phyloP scores from a whole-genome alignment of 768 basidiomycete species.

The Mycena olivaceomarginata region DNA sequence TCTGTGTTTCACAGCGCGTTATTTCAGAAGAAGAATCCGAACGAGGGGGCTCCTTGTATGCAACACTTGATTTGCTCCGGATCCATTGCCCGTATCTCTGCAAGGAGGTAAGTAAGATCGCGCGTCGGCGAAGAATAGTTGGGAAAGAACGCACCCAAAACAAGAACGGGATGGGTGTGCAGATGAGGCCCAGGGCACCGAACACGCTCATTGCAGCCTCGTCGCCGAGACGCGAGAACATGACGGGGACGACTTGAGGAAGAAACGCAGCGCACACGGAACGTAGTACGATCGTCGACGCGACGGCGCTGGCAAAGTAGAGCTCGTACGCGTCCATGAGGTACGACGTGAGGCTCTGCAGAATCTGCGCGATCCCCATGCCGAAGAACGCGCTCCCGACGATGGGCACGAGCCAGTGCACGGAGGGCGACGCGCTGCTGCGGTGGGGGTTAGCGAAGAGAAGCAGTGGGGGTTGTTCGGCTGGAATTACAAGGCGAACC shows the following conservation, averaged over 20 bases:
- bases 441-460: constrained; percentile 17
- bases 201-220: constrained; percentile 75
- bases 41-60: constrained; percentile 59
- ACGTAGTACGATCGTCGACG: constrained; percentile 81
- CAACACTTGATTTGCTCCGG: constrained; percentile 65
- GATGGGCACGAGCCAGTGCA: constrained; percentile 83
- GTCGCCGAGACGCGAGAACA: constrained; percentile 73
- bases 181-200: constrained; percentile 68
- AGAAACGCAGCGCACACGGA: constrained; percentile 79
- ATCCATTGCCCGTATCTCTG: constrained; percentile 73
- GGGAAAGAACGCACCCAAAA: constrained; percentile 67
- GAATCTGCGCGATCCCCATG: constrained; percentile 74
- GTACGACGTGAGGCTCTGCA: constrained; percentile 81
- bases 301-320: constrained; percentile 81
- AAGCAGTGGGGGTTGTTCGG: constrained; percentile 9
- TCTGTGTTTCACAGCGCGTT: constrained; percentile 33
- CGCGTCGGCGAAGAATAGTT: constrained; percentile 4
- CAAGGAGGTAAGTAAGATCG: constrained; percentile 34
- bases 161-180: constrained; percentile 73
- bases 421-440: constrained; percentile 70
- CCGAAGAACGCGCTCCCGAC: constrained; percentile 83
- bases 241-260: constrained; percentile 72
- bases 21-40: constrained; percentile 28
- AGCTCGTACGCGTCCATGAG: constrained; percentile 83
- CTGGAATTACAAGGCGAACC: constrained; percentile 76